A percentile compares a stretch with the other conserved stretches of the same genome.
Evolutionary conservation across 768 basidiomycete genomes (phyloP).

Genomic region (Pleurotus tuoliensis): DNA sequence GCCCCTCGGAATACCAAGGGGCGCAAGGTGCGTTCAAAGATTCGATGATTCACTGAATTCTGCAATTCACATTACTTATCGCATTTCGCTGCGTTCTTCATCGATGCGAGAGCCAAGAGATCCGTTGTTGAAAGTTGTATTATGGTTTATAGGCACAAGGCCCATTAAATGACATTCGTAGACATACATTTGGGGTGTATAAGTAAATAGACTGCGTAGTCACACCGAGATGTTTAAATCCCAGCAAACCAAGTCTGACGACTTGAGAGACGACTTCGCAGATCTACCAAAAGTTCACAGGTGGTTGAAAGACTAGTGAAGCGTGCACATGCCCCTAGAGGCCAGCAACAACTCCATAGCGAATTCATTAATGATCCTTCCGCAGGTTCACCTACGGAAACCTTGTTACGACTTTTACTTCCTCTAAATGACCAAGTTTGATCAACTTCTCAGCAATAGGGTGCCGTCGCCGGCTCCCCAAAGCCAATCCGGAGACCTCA

Average conservation of each 20-base stretch:
- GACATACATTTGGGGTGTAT: slow-evolving; percentile 20
- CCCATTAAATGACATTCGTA: slow-evolving; percentile 22
- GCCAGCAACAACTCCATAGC: slow-evolving; percentile 29
- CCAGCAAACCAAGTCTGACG: slow-evolving; percentile 14
- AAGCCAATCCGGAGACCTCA: slow-evolving; percentile 81
- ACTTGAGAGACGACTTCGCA: slow-evolving; percentile 15
- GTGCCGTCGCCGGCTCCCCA: slow-evolving; percentile 51
- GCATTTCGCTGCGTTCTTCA: slow-evolving; percentile 80
- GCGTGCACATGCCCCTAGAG: slow-evolving; percentile 31
- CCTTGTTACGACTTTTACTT: slow-evolving; percentile 83
- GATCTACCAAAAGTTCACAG: slow-evolving; percentile 41
- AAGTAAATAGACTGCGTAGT: slow-evolving; percentile 22
- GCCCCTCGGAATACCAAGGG: slow-evolving; percentile 70
- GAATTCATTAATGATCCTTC: slow-evolving; percentile 66
- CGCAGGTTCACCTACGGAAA: slow-evolving; percentile 81
- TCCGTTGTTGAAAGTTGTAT: slow-evolving; percentile 52
- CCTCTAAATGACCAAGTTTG: slow-evolving; percentile 83
- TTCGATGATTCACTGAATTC: slow-evolving; percentile 81
- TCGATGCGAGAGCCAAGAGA: slow-evolving; percentile 78
- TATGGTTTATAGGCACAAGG: slow-evolving; percentile 21
- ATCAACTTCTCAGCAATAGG: slow-evolving; percentile 46
- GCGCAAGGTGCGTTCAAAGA: slow-evolving; percentile 82
- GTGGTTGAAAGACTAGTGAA: slow-evolving; percentile 34
- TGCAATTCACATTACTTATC: slow-evolving; percentile 83
- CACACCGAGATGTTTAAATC: not conserved